Evolutionary conservation across 2,329 filamentous ascomycete species (phyloP).

Genomic region (Monosporascus sp.): DNA sequence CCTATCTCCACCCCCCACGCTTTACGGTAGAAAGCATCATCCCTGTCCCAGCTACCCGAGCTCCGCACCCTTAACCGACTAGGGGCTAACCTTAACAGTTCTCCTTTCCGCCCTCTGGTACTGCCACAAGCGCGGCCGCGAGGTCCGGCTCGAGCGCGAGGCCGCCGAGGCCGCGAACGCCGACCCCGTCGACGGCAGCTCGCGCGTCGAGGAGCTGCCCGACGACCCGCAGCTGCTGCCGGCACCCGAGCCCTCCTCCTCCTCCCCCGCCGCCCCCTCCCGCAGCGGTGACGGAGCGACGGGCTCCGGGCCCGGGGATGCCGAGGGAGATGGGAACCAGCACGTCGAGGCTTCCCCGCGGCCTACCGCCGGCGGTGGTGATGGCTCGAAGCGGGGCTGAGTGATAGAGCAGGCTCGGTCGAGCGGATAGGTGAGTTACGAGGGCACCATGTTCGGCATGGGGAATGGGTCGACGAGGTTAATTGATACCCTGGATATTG

Average conservation of each 20-base stretch:
- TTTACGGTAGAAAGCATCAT: background rate
- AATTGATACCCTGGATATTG: no score
- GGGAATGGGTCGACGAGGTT: no score
- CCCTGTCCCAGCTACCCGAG: slow-evolving; percentile 1
- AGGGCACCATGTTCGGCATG: no score
- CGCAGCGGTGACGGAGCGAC: no score
- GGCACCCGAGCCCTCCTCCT: slow-evolving; percentile 20
- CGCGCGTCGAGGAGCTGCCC: slow-evolving; percentile 44
- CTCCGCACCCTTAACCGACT: slow-evolving; percentile 23
- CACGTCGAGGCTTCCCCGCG: background rate
- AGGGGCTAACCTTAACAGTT: slow-evolving; percentile 38
- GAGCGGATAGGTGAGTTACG: no score
- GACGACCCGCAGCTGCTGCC: slow-evolving; percentile 37
- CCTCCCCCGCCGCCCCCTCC: slow-evolving; percentile 12
- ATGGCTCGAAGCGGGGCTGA: no score
- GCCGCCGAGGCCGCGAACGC: slow-evolving; percentile 35
- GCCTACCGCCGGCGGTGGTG: background rate
- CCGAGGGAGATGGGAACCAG: background rate
- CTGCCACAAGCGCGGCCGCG: slow-evolving; percentile 89
- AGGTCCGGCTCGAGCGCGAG: slow-evolving; percentile 69
- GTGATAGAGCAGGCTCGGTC: no score
- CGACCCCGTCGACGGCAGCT: slow-evolving; percentile 30
- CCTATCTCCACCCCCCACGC: background rate
- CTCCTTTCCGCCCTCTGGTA: slow-evolving; percentile 96
- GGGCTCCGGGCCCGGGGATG: background rate